These are phyloP conservation scores for Tulasnella sp. DNA, from an alignment of 768 basidiomycete genomes.

Conservation along the genomic window DNA sequence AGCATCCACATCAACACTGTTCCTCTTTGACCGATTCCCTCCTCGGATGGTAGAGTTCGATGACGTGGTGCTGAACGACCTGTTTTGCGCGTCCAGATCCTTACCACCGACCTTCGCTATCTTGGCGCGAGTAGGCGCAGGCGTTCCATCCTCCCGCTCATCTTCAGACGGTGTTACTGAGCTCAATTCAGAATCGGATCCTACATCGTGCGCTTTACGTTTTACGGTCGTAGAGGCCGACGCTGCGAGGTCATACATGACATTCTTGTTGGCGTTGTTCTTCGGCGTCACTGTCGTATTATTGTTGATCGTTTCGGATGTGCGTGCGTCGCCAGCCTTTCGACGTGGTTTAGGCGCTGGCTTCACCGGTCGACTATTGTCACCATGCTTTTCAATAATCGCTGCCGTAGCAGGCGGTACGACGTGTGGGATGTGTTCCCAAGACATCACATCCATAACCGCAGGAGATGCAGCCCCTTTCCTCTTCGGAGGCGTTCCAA, in stretches of 20 bases:
- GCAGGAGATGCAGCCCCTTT: not conserved
- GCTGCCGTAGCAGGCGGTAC: not conserved
- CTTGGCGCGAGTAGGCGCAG: not conserved
- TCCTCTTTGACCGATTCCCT: not conserved
- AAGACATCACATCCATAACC: not conserved
- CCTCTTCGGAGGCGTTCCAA: slow-evolving; percentile 5
- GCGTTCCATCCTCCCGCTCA: not conserved
- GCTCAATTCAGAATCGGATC: slow-evolving; percentile 3
- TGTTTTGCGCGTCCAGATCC: not conserved
- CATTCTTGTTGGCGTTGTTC: not conserved
- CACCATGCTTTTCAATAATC: too few species aligned
- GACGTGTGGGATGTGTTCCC: not conserved
- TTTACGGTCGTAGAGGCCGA: not conserved
- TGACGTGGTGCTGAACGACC: not conserved
- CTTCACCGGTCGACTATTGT: too few species aligned
- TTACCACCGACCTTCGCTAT: not conserved
- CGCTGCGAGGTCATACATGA: not conserved
- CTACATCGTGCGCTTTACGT: not conserved
- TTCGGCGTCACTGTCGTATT: not conserved
- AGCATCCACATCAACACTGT: not conserved
- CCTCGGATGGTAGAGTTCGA: not conserved
- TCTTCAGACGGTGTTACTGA: not conserved
- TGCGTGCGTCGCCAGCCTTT: not conserved
- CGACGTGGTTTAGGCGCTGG: too few species aligned
- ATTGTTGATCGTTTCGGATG: not conserved